phyloP scores from a whole-genome alignment of 2,329 filamentous ascomycete genomes.

The Neofusicoccum umdonicola region DNA sequence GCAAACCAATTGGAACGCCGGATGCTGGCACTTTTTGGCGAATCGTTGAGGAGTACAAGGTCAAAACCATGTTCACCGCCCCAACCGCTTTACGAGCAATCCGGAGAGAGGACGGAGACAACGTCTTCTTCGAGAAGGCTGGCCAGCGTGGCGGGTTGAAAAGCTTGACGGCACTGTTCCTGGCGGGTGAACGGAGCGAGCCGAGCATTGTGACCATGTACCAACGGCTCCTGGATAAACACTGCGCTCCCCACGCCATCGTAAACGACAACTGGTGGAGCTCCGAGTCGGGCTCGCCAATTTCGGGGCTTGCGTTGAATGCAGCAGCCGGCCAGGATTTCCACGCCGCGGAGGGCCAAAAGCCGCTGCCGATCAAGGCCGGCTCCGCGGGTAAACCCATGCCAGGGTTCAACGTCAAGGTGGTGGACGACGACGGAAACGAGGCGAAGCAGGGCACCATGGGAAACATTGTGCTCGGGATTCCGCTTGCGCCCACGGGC shows the following conservation, averaged over 20 bases:
- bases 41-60: constrained; percentile 77
- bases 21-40: constrained; percentile 88
- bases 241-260: constrained; percentile 62
- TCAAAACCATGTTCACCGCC: constrained; percentile 81
- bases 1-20: constrained; percentile 88
- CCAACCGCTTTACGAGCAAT: constrained; percentile 86
- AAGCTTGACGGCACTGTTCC: constrained; percentile 70
- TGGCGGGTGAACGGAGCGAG: constrained; percentile 87
- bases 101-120: constrained; percentile 77
- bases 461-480: constrained; percentile 86
- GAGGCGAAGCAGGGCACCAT: constrained; percentile 71
- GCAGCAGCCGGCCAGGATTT: constrained; percentile 60
- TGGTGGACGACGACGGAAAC: constrained; percentile 76
- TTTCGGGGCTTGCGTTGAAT: constrained; percentile 63
- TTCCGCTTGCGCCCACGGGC: constrained; percentile 80
- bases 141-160: constrained; percentile 70
- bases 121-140: constrained; percentile 60
- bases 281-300: constrained; percentile 67
- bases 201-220: constrained; percentile 81
- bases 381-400: constrained; percentile 88
- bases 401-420: constrained; percentile 84
- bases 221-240: constrained; percentile 65
- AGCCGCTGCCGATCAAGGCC: constrained; percentile 66
- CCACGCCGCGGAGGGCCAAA: constrained; percentile 38
- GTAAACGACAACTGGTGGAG: constrained; percentile 76